Conservation (phyloP, 176 grass and related monocot genomes). For the Leersia perrieri region DNA sequence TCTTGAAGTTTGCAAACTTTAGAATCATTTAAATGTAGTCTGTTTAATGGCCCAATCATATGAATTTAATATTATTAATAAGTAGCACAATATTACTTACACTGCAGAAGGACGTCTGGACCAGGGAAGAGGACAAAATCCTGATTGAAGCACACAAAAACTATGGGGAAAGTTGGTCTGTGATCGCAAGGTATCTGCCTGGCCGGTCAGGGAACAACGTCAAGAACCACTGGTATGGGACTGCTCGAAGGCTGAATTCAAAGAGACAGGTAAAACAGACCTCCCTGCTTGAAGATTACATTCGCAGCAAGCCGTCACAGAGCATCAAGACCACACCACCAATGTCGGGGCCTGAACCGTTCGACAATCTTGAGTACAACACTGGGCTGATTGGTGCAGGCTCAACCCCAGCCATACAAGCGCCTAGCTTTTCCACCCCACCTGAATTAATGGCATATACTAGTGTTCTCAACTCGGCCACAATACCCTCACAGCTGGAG, state of each 20-base stretch:
- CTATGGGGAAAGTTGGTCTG: slow-evolving; percentile 62
- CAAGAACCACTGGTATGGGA: slow-evolving; percentile 95
- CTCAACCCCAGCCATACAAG: background rate
- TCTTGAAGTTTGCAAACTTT: too few species aligned
- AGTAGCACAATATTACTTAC: background rate
- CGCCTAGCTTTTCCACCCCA: too few species aligned
- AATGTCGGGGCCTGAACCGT: too few species aligned
- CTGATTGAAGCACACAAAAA: slow-evolving; percentile 51
- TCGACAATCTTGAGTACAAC: too few species aligned
- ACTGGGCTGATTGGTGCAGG: background rate
- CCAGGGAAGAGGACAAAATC: slow-evolving; percentile 51
- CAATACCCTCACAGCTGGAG: too few species aligned
- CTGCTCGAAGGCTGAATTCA: slow-evolving; percentile 46
- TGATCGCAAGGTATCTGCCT: slow-evolving; percentile 45
- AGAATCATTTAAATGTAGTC: too few species aligned
- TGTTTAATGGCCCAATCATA: too few species aligned
- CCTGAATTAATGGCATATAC: background rate
- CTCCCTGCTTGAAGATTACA: slow-evolving; percentile 30
- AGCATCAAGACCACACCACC: too few species aligned
- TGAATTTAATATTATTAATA: too few species aligned
- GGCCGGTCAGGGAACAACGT: slow-evolving; percentile 70
- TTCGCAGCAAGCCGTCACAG: too few species aligned
- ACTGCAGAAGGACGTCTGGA: slow-evolving; percentile 61
- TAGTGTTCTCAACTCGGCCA: too few species aligned
- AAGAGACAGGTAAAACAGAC: slow-evolving; percentile 51